phyloP scores from a whole-genome alignment of 2,329 filamentous ascomycete species.

The Lecanosticta acicola region DNA sequence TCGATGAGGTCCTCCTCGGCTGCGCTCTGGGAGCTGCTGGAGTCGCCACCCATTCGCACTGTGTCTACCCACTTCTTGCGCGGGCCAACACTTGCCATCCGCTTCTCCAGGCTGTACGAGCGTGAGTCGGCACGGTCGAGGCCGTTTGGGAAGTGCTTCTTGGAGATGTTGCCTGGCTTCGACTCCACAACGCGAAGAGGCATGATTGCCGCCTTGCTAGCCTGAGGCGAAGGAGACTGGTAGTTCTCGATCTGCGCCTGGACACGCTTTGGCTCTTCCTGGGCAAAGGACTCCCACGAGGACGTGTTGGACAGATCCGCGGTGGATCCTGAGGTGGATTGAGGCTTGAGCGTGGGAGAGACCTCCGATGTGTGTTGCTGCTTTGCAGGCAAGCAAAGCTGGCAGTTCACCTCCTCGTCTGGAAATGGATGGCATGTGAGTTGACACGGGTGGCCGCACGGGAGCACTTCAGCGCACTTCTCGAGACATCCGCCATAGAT shows the following conservation, averaged over 20 bases:
- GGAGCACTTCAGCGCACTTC: constrained; percentile 41
- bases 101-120: too few species aligned
- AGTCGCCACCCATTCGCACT: not conserved
- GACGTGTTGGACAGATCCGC: not conserved
- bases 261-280: not conserved
- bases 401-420: constrained; percentile 28
- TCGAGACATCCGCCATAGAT: constrained; percentile 50
- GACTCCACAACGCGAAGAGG: not conserved
- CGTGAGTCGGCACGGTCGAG: too few species aligned
- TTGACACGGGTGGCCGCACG: constrained; percentile 51
- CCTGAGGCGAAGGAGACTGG: not conserved
- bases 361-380: not conserved
- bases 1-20: too few species aligned
- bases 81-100: not conserved
- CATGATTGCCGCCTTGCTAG: not conserved
- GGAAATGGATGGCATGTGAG: constrained; percentile 48
- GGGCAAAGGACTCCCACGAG: not conserved
- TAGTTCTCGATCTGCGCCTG: not conserved
- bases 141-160: constrained; percentile 1
- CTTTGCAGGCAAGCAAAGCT: constrained; percentile 16
- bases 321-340: not conserved
- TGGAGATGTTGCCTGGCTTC: not conserved
- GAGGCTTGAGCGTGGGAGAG: not conserved
- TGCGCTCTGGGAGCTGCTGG: not conserved
- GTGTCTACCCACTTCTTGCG: constrained; percentile 7